Evolutionary conservation across 164 flowering plant genomes (phyloP).

Genomic region (Hamamelis virginiana): DNA sequence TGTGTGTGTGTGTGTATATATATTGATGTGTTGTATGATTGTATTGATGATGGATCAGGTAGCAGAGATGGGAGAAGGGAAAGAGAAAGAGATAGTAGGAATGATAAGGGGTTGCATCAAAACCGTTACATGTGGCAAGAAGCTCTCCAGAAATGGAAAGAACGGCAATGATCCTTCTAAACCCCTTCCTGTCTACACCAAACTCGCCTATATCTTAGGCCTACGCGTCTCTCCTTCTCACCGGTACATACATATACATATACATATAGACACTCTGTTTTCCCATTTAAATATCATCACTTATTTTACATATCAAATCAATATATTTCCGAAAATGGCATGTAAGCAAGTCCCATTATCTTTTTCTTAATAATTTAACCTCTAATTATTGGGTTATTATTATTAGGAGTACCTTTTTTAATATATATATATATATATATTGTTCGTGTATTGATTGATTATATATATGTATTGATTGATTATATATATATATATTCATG

Average conservation of each 20-base stretch:
- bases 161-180: slow-evolving; percentile 11
- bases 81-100: slow-evolving; percentile 64
- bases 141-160: slow-evolving; percentile 38
- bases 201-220: slow-evolving; percentile 86
- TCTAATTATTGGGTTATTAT: not conserved
- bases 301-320: not conserved
- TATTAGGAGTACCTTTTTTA: too few relatives aligned
- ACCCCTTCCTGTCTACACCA: slow-evolving; percentile 65
- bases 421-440: too few relatives aligned
- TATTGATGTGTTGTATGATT: not conserved
- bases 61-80: slow-evolving; percentile 42
- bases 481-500: not conserved
- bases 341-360: not conserved
- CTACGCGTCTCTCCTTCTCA: slow-evolving; percentile 92
- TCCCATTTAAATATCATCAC: not conserved
- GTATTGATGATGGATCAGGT: slow-evolving; percentile 37
- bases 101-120: slow-evolving; percentile 90
- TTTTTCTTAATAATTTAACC: not conserved
- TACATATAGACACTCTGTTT: too few relatives aligned
- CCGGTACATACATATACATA: slow-evolving; percentile 57
- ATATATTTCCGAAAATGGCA: slow-evolving; percentile 1
- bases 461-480: not conserved
- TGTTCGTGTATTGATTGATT: too few relatives aligned
- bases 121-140: slow-evolving; percentile 83
- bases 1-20: too few relatives aligned